phyloP scores from a whole-genome alignment of 305 asterid genomes.

The Fraxinus sp. region DNA sequence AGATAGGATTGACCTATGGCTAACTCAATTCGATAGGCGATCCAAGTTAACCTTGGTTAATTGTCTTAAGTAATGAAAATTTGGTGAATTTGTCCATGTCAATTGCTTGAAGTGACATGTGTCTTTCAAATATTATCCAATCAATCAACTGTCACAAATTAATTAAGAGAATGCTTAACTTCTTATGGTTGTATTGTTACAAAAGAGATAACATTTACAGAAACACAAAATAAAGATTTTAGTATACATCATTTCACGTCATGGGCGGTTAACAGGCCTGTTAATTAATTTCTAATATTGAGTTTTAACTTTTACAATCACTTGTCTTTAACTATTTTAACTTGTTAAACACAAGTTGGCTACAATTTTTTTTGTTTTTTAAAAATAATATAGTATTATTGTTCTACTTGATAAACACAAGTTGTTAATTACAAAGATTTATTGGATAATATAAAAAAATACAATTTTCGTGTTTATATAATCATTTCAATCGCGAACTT shows the following conservation, averaged over 20 bases:
- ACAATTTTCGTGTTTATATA: neutral
- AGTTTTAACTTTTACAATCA: neutral
- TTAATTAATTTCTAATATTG: neutral
- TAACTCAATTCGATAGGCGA: neutral
- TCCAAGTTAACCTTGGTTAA: neutral
- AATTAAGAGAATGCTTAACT: neutral
- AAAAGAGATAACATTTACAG: neutral
- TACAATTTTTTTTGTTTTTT: neutral
- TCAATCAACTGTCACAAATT: neutral
- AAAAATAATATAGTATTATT: neutral
- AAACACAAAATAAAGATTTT: neutral
- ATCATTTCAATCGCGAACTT: neutral
- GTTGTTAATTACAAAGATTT: neutral
- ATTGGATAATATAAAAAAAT: slow-evolving; percentile 11
- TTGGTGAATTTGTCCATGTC: neutral
- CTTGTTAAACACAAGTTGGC: slow-evolving; percentile 3
- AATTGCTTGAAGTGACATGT: neutral
- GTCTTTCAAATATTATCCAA: neutral
- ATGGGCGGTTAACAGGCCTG: neutral
- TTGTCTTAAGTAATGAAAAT: neutral
- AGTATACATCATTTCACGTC: neutral
- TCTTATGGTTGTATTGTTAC: neutral
- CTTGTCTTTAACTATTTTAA: neutral
- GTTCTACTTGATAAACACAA: neutral
- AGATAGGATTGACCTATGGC: neutral